Evolutionary conservation across 2,329 filamentous ascomycete species (phyloP).

Genomic region (Aspergillus sp.): DNA sequence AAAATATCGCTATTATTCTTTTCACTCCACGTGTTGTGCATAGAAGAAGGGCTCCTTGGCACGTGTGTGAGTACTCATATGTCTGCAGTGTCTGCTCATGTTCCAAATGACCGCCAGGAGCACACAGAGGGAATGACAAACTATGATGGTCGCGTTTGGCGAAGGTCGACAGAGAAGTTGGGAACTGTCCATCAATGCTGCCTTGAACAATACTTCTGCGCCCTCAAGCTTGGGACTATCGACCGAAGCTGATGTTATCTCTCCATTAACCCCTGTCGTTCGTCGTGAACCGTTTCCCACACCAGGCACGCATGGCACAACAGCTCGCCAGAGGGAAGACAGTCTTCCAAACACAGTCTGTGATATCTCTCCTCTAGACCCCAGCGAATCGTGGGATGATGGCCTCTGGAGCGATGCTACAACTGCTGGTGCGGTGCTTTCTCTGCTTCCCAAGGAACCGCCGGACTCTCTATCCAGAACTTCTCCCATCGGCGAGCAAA

Average conservation of each 20-base stretch:
- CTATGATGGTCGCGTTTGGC: neutral
- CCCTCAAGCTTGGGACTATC: neutral
- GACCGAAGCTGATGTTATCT: neutral
- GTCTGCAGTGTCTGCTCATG: neutral
- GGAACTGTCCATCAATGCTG: neutral
- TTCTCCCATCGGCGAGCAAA: neutral
- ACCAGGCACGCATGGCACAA: neutral
- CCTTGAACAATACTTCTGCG: neutral
- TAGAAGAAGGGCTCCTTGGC: neutral
- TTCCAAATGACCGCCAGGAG: neutral
- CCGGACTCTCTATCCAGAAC: neutral
- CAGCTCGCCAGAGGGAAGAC: neutral
- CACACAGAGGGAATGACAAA: neutral
- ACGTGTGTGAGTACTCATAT: neutral
- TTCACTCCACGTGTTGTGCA: neutral
- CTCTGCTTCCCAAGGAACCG: constrained; percentile 17
- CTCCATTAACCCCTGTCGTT: neutral
- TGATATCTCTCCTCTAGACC: neutral
- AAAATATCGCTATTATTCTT: neutral
- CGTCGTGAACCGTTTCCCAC: neutral
- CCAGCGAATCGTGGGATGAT: neutral
- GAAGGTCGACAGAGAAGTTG: neutral
- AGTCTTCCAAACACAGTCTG: neutral
- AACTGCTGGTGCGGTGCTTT: constrained; percentile 18
- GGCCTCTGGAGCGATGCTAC: constrained; percentile 18